Base-by-base conservation (phyloP, 257 asterid species). In the Linderniella brevidens region DNA sequence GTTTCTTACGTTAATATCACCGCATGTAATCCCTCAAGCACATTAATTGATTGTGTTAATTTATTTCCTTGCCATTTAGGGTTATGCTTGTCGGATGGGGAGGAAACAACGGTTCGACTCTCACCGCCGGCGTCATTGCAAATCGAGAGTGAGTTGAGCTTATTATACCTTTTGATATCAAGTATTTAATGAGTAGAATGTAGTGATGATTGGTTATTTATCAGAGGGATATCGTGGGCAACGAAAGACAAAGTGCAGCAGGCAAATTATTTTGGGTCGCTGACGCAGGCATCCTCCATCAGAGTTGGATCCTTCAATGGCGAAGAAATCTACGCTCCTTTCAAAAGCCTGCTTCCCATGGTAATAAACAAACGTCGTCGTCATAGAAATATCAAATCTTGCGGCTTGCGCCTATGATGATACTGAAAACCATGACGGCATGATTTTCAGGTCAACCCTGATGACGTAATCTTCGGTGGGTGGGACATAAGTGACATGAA, bases 41-140 rank as follows among this genome's bases (percentile, higher is more conserved):
- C 32, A 25, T 25, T 25, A 25, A 25, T 25, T 6, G 6, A 25
- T 25, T 25, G 32, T 25, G 6, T 25, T 25, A 25, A 2, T 2
- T 25, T 25, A 25, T 25, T 25, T 25, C 32, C n/a, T n/a, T n/a
- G n/a, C n/a, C n/a, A n/a, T n/a, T 20, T 35, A 88, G 96, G 79
- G 98, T 85, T 58, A 72, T 88, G 98, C 93, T 88, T 64, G 95
- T 88, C 40, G 98, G 98, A 43, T 88, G 98, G 98, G 98, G 98
- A 53, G 98, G 98, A 11, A 88, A 88, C 80, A 88, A 88, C 57
- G 98, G 98, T 10, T 78, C 82, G 1, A 85, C 98, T 14, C 90
- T 90, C 9, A 85, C 96, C 1, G 98, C 81, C 35, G 93, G 96
- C 43, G 96, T 90, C 40, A 75, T 90, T 38, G 92, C 98, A 0